Base-by-base conservation (phyloP, 495 filamentous ascomycete genomes). In the Daldinia bambusicola region DNA sequence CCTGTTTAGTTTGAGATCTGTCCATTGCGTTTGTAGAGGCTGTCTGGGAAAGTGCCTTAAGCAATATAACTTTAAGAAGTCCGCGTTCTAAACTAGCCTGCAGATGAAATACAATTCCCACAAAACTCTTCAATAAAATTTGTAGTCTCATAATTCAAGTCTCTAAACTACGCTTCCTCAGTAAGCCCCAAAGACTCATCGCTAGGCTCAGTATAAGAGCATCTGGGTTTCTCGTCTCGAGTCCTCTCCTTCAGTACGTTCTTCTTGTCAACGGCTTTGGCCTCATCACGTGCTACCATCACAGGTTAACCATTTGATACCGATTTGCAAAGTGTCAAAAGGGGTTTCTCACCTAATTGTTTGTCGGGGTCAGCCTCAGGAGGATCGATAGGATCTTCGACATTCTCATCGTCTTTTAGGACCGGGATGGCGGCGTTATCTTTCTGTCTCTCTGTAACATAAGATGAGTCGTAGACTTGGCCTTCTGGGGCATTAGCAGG, bases 191-290 rank as follows among this genome's bases (percentile, higher is more conserved):
- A 66, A 63, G 85, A 78, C 73, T 88, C 85, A 77, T 88, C 85
- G 18, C 78, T 79, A 14, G 84, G 86, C 76, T 89, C 85, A 0
- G 34, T 31, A 66, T 88, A 89, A 3, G 76, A 80, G 12, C 85
- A 83, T 50, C 57, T 63, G 13, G 80, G 72, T 77, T 84, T 84
- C 64, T 82, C 84, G 34, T 82, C 80, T 13, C 84, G 75, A 7
- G 84, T 87, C 56, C 80, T 80, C 2, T 77, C 80, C 10, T 80
- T 75, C 4, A 89, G 74, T 45, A 89, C 84, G 38, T 88, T 88
- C 20, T 38, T 66, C 69, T 79, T 70, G 43, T 89, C 82, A 22
- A 89, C 86, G 2, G 84, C 86, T 22, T 87, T 85, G 0, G 70
- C 69, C 1, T 88, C 87, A 66, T 89, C 87, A 7, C 75, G 76